Percentiles rank a stretch among this genome's conserved stretches.
Evolutionary conservation across 2,329 filamentous ascomycete genomes (phyloP).

Genomic region (Teratosphaeria nubilosa): DNA sequence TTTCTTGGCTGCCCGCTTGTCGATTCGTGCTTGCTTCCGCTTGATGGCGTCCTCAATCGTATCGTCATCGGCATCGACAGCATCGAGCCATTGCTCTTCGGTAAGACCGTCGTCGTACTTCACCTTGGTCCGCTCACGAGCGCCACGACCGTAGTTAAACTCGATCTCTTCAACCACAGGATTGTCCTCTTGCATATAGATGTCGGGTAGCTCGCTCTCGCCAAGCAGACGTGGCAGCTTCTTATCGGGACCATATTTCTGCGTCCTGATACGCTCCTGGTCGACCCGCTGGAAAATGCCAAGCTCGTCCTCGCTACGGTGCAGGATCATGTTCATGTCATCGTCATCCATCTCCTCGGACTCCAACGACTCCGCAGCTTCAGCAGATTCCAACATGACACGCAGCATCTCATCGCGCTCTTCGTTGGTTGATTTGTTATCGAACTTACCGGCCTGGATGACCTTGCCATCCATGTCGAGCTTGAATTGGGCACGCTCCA

Average conservation of each 20-base stretch:
- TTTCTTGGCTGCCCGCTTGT: constrained; percentile 68
- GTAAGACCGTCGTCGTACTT: constrained; percentile 95
- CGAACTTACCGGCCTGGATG: constrained; percentile 97
- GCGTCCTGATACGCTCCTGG: constrained; percentile 55
- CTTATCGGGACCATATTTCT: constrained; percentile 63
- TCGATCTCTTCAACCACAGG: constrained; percentile 69
- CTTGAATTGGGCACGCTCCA: constrained; percentile 94
- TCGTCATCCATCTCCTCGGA: constrained; percentile 99
- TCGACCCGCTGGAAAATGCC: constrained; percentile 73
- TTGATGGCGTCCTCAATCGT: constrained; percentile 85
- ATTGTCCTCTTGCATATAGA: constrained; percentile 81
- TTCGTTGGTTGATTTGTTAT: constrained; percentile 97
- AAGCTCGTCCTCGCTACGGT: constrained; percentile 75
- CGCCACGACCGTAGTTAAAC: constrained; percentile 74
- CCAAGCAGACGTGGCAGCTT: constrained; percentile 68
- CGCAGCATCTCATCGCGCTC: constrained; percentile 95
- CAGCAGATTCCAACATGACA: constrained; percentile 76
- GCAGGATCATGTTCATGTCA: constrained; percentile 88
- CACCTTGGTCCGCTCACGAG: constrained; percentile 86
- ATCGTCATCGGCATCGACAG: constrained; percentile 94
- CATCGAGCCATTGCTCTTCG: constrained; percentile 97
- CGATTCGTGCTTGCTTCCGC: constrained; percentile 76
- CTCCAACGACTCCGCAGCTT: constrained; percentile 60
- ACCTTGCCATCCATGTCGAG: constrained; percentile 99
- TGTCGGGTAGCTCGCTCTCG: constrained; percentile 83